These are phyloP conservation scores for Phylloporus sp. DNA, from an alignment of 768 basidiomycete genomes.

Conservation along the genomic window DNA sequence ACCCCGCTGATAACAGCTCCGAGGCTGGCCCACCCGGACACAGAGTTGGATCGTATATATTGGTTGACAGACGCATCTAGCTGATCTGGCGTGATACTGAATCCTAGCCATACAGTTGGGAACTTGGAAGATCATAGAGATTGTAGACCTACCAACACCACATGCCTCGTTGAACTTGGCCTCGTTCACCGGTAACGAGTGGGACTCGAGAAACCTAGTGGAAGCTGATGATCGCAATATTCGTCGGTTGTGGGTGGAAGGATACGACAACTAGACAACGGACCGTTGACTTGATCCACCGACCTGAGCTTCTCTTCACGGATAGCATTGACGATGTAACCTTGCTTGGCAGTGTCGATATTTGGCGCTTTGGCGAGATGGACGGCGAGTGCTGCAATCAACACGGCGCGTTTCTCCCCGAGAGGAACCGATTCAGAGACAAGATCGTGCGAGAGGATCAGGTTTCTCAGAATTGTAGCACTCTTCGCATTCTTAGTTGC, in stretches of 20 bases:
- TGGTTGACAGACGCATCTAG: conserved; percentile 50
- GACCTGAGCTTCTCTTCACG: conserved; percentile 68
- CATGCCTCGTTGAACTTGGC: conserved; percentile 70
- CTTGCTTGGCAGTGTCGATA: conserved; percentile 50
- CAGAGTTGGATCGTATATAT: conserved; percentile 51
- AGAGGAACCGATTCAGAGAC: conserved; percentile 36
- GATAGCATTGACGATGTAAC: conserved; percentile 64
- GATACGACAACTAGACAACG: conserved; percentile 20
- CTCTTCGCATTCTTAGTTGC: conserved; percentile 77
- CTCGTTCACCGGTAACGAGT: conserved; percentile 57
- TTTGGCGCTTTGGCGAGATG: conserved; percentile 50
- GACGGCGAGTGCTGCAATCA: conserved; percentile 64
- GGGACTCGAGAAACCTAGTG: conserved; percentile 64
- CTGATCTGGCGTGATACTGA: conserved; percentile 66
- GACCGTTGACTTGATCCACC: conserved; percentile 85
- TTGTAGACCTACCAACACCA: conserved; percentile 70
- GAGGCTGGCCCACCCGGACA: conserved; percentile 72
- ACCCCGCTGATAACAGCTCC: conserved; percentile 61
- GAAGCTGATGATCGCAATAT: conserved; percentile 38
- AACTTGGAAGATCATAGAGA: background rate
- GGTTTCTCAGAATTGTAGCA: conserved; percentile 60
- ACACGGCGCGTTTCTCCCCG: conserved; percentile 72
- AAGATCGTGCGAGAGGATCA: conserved; percentile 56
- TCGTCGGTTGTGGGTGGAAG: background rate
- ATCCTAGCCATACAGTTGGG: conserved; percentile 51